A percentile compares a stretch with the other conserved stretches of the same genome.
Conservation (phyloP, 1,284 basidiomycete genomes). For the Cutaneotrichosporon dermatis region DNA sequence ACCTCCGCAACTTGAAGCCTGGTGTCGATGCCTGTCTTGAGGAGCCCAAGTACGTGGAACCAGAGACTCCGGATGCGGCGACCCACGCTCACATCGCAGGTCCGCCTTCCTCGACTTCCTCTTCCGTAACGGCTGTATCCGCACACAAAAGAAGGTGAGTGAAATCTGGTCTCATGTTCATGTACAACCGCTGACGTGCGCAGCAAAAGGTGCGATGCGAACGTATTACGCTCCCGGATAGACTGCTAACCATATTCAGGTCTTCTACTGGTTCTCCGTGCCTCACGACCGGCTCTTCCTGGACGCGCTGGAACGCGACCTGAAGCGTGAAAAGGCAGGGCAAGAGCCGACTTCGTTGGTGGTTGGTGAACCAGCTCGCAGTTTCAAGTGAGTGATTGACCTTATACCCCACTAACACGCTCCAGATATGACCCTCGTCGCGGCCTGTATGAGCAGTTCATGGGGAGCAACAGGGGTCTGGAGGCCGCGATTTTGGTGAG, state of each 20-base stretch:
- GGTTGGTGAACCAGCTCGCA: constrained; percentile 68
- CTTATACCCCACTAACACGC: neutral
- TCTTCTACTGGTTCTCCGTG: constrained; percentile 84
- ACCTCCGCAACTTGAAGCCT: constrained; percentile 83
- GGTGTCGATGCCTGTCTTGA: constrained; percentile 83
- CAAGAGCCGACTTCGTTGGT: constrained; percentile 73
- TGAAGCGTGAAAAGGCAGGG: constrained; percentile 86
- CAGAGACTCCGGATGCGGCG: neutral
- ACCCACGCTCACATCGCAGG: constrained; percentile 18
- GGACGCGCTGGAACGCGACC: constrained; percentile 84
- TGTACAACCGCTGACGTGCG: neutral
- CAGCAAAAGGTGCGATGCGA: constrained; percentile 32
- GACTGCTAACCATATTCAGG: constrained; percentile 19
- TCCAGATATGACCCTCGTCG: constrained; percentile 74
- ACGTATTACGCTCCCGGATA: neutral
- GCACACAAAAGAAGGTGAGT: constrained; percentile 94
- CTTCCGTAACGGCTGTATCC: constrained; percentile 90
- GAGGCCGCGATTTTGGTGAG: constrained; percentile 29
- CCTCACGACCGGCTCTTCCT: constrained; percentile 93
- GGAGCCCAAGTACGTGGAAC: constrained; percentile 67
- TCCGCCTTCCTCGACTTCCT: constrained; percentile 72
- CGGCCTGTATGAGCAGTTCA: constrained; percentile 80
- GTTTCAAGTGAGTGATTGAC: constrained; percentile 41
- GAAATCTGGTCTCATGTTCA: constrained; percentile 31
- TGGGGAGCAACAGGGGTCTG: constrained; percentile 43